Conservation (phyloP, 148 eudicot species). For the Selenicereus undatus region DNA sequence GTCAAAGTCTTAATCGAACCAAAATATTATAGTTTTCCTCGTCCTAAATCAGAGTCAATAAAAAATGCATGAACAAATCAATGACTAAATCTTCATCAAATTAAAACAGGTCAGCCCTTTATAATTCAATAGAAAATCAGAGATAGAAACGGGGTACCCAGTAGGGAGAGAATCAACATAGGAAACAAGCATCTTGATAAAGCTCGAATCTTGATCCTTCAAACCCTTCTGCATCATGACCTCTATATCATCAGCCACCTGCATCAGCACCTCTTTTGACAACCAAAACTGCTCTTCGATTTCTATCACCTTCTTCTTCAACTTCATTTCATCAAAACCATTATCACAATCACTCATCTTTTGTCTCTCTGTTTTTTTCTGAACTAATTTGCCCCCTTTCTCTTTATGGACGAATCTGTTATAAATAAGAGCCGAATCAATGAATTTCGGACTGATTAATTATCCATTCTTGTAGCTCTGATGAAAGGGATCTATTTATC, state of each 20-base stretch:
- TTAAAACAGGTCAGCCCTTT: not conserved
- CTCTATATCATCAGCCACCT: slow-evolving; percentile 31
- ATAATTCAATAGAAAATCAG: not conserved
- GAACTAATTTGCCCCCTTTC: not conserved
- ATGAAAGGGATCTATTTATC: not conserved
- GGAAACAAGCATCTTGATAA: slow-evolving; percentile 39
- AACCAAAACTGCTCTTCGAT: slow-evolving; percentile 26
- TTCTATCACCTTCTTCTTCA: slow-evolving; percentile 22
- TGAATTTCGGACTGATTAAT: not conserved
- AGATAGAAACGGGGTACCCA: slow-evolving; percentile 22
- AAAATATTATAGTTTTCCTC: too few species aligned
- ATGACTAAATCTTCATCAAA: not conserved
- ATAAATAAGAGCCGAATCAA: not conserved
- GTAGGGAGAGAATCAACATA: slow-evolving; percentile 39
- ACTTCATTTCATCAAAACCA: not conserved
- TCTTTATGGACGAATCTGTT: not conserved
- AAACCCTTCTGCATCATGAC: slow-evolving; percentile 31
- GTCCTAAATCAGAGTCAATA: too few species aligned
- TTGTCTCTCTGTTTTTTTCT: too few species aligned
- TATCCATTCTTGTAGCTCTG: not conserved
- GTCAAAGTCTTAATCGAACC: too few species aligned
- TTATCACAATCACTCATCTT: slow-evolving; percentile 21
- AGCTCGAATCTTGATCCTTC: slow-evolving; percentile 23
- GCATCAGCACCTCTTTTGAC: slow-evolving; percentile 14
- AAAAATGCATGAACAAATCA: not conserved